These are phyloP conservation scores for Trametes pubescens DNA, from an alignment of 1,284 basidiomycete species.

Conservation along the genomic window DNA sequence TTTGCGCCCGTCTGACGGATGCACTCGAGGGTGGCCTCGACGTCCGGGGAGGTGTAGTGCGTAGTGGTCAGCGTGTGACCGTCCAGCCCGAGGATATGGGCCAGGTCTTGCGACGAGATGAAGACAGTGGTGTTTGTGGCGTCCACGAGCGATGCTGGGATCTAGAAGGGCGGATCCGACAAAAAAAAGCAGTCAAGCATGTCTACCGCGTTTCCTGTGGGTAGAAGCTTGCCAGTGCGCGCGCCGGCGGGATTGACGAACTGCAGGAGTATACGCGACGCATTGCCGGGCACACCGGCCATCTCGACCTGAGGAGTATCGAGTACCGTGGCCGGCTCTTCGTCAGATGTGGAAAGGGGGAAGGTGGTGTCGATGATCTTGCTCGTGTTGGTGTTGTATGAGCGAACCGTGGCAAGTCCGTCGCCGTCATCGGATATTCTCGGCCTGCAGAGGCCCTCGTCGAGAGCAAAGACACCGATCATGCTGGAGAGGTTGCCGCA, in stretches of 20 bases:
- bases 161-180: constrained; percentile 29
- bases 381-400: constrained; percentile 74
- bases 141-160: constrained; percentile 67
- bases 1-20: constrained; percentile 65
- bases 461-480: constrained; percentile 72
- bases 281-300: constrained; percentile 72
- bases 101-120: constrained; percentile 55
- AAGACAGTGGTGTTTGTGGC: constrained; percentile 81
- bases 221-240: constrained; percentile 73
- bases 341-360: constrained; percentile 49
- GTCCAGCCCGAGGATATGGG: constrained; percentile 44
- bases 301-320: constrained; percentile 59
- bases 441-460: constrained; percentile 60
- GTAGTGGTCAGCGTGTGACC: constrained; percentile 3
- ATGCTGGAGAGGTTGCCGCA: constrained; percentile 76
- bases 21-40: constrained; percentile 54
- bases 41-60: constrained; percentile 38
- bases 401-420: constrained; percentile 53
- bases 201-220: constrained; percentile 62
- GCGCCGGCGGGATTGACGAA: constrained; percentile 74
- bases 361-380: constrained; percentile 75
- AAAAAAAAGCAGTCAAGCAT: constrained; percentile 46
- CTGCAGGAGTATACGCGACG: constrained; percentile 71
- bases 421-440: constrained; percentile 21
- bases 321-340: constrained; percentile 50